A percentile compares a stretch with the other conserved stretches of the same genome.
Evolutionary conservation across 352 stramenopile species (phyloP).

Genomic region (Pythium scleroteichum): DNA sequence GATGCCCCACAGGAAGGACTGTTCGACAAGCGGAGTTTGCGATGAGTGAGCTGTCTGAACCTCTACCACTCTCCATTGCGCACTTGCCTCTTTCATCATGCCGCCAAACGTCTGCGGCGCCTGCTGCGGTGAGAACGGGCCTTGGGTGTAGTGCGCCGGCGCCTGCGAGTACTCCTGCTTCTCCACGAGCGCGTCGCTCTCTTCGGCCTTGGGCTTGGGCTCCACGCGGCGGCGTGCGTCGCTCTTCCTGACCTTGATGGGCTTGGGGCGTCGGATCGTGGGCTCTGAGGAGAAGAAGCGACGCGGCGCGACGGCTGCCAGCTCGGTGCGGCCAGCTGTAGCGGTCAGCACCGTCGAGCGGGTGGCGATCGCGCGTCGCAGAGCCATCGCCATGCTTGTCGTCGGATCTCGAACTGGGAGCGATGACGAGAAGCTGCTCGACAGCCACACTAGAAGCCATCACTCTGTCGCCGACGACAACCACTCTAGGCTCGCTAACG

Average conservation of each 20-base stretch:
- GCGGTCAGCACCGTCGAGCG: not conserved
- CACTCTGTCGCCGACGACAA: not conserved
- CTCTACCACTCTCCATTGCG: no score
- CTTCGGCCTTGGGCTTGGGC: slow-evolving; percentile 31
- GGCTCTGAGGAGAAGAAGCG: slow-evolving; percentile 42
- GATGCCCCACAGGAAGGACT: slow-evolving; percentile 82
- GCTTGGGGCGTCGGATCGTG: slow-evolving; percentile 48
- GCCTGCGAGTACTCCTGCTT: slow-evolving; percentile 20
- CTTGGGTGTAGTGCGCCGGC: slow-evolving; percentile 40
- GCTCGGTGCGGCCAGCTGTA: not conserved
- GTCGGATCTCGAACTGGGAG: not conserved
- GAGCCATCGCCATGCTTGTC: slow-evolving; percentile 11
- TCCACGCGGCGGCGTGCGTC: slow-evolving; percentile 55
- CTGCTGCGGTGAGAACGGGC: slow-evolving; percentile 17
- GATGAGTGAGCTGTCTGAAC: no score
- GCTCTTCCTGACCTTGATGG: slow-evolving; percentile 74
- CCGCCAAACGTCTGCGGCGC: slow-evolving; percentile 58
- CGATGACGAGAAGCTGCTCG: not conserved
- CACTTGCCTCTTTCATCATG: slow-evolving; percentile 60
- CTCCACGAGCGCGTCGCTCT: slow-evolving; percentile 40
- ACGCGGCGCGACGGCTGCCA: not conserved
- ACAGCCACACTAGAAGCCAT: slow-evolving; percentile 7
- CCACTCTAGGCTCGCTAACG: not conserved
- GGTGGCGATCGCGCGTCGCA: slow-evolving; percentile 10
- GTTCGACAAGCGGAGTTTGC: no score